phyloP scores from a whole-genome alignment of 1,284 basidiomycete genomes.

The Schizopora paradoxa region DNA sequence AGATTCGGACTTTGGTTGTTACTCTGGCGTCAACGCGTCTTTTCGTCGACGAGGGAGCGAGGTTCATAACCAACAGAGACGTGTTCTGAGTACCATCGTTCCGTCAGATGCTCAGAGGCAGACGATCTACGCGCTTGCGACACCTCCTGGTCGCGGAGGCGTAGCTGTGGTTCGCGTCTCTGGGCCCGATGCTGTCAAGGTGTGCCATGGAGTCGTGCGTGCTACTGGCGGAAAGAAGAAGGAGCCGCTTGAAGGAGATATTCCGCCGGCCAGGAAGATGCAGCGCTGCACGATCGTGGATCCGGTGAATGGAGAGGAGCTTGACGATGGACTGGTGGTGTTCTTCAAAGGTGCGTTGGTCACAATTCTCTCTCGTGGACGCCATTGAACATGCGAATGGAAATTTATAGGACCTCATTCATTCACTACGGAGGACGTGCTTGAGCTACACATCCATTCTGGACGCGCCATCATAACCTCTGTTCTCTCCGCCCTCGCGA shows the following conservation, averaged over 20 bases:
- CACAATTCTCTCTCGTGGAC: constrained; percentile 1
- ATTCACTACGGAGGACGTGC: constrained; percentile 77
- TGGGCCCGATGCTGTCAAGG: constrained; percentile 59
- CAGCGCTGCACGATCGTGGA: constrained; percentile 66
- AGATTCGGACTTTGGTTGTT: too few species aligned
- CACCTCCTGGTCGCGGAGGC: constrained; percentile 77
- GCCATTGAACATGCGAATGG: not conserved
- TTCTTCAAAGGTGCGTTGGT: constrained; percentile 65
- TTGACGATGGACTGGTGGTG: constrained; percentile 81
- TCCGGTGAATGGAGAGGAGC: constrained; percentile 50
- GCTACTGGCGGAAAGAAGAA: constrained; percentile 18
- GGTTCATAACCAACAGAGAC: too few species aligned
- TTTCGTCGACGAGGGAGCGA: too few species aligned
- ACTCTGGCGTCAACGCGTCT: too few species aligned
- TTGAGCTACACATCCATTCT: constrained; percentile 88
- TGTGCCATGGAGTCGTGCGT: constrained; percentile 55
- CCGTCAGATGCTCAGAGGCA: constrained; percentile 54
- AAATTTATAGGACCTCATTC: constrained; percentile 54
- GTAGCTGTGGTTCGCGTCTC: constrained; percentile 79
- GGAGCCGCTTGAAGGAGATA: constrained; percentile 17
- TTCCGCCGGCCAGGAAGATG: constrained; percentile 57
- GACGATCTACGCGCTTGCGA: constrained; percentile 86
- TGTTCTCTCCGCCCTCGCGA: constrained; percentile 57
- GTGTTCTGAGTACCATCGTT: too few species aligned
- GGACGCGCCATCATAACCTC: constrained; percentile 73